Base-by-base conservation (phyloP, 495 filamentous ascomycete species). In the Aspergillus indologenus region DNA sequence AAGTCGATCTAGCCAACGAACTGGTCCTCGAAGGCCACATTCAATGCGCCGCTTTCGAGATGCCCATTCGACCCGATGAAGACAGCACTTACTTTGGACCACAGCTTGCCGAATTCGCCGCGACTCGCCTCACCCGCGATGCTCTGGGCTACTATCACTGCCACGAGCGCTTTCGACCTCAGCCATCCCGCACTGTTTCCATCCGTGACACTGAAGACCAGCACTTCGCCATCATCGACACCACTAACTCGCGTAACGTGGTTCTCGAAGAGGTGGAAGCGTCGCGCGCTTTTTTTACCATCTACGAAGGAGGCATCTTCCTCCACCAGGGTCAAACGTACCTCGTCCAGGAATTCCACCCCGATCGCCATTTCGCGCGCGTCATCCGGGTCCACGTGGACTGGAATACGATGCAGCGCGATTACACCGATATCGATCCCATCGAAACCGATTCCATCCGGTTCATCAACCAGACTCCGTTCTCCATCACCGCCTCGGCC, bases 291-390 rank as follows among this genome's bases (percentile, higher is more conserved):
- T 91, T 91, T 73, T 97, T 98, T 74, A 95, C 91, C 44, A 85
- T 98, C 62, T 98, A 98, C 69, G 93, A 98, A 77, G 94, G 95
- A 24, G 94, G 90, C 56, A 96, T 99, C 61, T 99, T 96, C 80
- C 83, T 98, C 6, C 95, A 98, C 71, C 92, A 97, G 78, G 94
- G 94, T 54, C 83, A 85, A 57, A 94, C 86, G 2, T 99, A 96
- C 70, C 83, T 99, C 1, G 88, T 99, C 54, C 87, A 90, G 63
- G 90, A 97, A 65, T 89, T 98, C 68, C 87, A 86, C 66, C 85
- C 87, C 17, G 89, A 93, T 34, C 81, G 81, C 54, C 84, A 83
- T 60, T 84, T 96, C 55, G 92, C 92, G 0, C 83, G 83, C 58
- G 87, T 90, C 22, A 77, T 83, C 59, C 82, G 83, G 53, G 93